A percentile compares a stretch with the other conserved stretches of the same genome.
phyloP scores from a whole-genome alignment of 1,284 basidiomycete genomes.

The Albatrellus sp. region DNA sequence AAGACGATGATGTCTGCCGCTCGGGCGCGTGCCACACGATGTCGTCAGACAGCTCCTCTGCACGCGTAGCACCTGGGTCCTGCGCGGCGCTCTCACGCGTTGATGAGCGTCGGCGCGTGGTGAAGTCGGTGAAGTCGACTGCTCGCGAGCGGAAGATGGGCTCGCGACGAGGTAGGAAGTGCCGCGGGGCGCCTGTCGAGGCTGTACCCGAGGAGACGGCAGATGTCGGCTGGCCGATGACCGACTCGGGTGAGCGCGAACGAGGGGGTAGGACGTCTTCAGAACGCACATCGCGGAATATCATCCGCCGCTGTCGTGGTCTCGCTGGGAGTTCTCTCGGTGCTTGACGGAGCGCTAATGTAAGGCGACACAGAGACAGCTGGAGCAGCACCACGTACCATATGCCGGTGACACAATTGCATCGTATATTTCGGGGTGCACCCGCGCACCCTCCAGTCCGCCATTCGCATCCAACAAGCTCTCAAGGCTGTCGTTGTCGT shows the following conservation, averaged over 20 bases:
- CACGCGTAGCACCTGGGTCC: background rate
- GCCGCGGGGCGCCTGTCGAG: constrained; percentile 9
- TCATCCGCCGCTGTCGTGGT: no score
- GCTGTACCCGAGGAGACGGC: constrained; percentile 11
- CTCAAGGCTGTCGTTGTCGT: constrained; percentile 49
- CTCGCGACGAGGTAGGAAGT: constrained; percentile 32
- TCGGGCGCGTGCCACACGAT: background rate
- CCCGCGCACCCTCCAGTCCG: constrained; percentile 36
- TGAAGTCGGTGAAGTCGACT: constrained; percentile 58
- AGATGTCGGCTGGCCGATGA: no score
- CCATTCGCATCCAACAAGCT: constrained; percentile 22
- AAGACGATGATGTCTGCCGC: no score
- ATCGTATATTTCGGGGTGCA: constrained; percentile 40
- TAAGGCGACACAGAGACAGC: background rate
- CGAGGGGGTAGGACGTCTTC: no score
- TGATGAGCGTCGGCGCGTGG: constrained; percentile 37
- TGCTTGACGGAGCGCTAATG: background rate
- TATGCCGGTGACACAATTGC: constrained; percentile 13
- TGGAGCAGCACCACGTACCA: background rate
- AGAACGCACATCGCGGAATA: no score
- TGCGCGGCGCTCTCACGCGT: constrained; percentile 6
- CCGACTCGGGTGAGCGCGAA: no score
- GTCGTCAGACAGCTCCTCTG: constrained; percentile 3
- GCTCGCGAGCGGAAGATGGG: constrained; percentile 43
- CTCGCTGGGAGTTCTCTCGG: no score